These are phyloP conservation scores for Nitzschia sp. DNA, from an alignment of 108 stramenopile genomes.

Conservation along the genomic window DNA sequence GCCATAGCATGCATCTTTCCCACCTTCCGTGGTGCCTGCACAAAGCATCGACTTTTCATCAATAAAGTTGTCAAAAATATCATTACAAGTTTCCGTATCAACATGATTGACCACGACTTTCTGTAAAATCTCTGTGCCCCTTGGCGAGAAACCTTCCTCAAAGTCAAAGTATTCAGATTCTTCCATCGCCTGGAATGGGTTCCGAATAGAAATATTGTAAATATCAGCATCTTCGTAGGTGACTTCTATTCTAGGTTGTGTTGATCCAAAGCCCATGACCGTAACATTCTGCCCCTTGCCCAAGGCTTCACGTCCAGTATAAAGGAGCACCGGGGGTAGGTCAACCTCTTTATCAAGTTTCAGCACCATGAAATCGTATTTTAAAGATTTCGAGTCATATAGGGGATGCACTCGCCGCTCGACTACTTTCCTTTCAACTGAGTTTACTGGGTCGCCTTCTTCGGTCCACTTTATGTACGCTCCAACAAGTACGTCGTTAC, in stretches of 20 bases:
- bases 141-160: neutral
- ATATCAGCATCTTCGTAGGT: neutral
- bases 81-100: constrained; percentile 17
- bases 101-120: constrained; percentile 12
- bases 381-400: constrained; percentile 6
- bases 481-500: constrained; percentile 5
- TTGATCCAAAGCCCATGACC: constrained; percentile 26
- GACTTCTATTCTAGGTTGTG: neutral
- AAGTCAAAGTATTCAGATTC: neutral
- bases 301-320: neutral
- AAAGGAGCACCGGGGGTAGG: neutral
- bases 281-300: constrained; percentile 3
- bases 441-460: constrained; percentile 4
- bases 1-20: constrained; percentile 26
- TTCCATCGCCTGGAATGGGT: neutral
- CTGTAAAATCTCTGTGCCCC: constrained; percentile 8
- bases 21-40: constrained; percentile 17
- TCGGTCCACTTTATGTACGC: neutral
- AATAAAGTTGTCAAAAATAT: constrained; percentile 12
- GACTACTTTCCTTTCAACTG: constrained; percentile 13
- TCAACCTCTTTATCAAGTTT: constrained; percentile 24
- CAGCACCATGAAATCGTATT: constrained; percentile 36
- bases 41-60: constrained; percentile 32
- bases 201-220: neutral
- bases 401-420: constrained; percentile 11